Evolutionary conservation across 768 basidiomycete species (phyloP).

Genomic region (Suillus americanus): DNA sequence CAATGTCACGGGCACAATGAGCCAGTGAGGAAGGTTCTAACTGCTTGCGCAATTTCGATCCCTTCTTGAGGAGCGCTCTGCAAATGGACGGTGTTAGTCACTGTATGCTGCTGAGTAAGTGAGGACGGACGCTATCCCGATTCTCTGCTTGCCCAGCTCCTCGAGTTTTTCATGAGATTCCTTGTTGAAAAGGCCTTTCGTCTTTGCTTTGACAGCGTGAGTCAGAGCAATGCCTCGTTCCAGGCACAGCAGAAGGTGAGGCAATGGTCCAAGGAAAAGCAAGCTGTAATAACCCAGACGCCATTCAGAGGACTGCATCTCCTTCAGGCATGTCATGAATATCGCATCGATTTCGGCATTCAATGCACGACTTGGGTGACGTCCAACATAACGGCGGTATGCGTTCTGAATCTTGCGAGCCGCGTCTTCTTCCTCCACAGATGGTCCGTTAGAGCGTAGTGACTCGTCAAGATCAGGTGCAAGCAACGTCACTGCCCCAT

Average conservation of each 20-base stretch:
- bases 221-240: constrained; percentile 31
- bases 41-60: constrained; percentile 26
- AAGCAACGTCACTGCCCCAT: constrained; percentile 10
- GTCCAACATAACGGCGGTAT: constrained; percentile 12
- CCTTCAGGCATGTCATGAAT: constrained; percentile 30
- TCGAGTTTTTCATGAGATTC: constrained; percentile 38
- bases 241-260: constrained; percentile 42
- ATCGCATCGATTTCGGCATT: constrained; percentile 21
- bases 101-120: background rate
- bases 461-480: constrained; percentile 14
- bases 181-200: constrained; percentile 29
- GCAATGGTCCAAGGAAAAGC: constrained; percentile 38
- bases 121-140: constrained; percentile 32
- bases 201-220: constrained; percentile 28
- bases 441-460: constrained; percentile 18
- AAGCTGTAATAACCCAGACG: constrained; percentile 30
- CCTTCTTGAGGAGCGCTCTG: constrained; percentile 29
- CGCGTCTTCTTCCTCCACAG: constrained; percentile 26
- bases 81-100: background rate
- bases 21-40: constrained; percentile 32
- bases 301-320: constrained; percentile 30
- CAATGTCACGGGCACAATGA: constrained; percentile 26
- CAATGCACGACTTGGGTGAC: constrained; percentile 13
- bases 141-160: constrained; percentile 28
- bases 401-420: constrained; percentile 24